Conservation (phyloP, 1,284 basidiomycete species). For the Pseudomicrostroma phylloplanum region DNA sequence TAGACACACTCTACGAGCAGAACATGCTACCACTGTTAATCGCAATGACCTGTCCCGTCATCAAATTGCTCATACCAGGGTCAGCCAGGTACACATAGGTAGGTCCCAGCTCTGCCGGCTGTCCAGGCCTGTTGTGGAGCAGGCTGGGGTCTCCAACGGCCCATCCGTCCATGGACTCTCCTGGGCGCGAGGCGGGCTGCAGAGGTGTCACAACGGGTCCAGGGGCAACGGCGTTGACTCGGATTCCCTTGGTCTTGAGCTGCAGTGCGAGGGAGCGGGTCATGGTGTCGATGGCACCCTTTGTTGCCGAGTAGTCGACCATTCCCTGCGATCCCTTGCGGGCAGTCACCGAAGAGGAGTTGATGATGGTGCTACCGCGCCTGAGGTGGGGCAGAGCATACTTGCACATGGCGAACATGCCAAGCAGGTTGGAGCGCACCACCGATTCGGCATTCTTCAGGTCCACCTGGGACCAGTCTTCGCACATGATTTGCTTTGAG, state of each 20-base stretch:
- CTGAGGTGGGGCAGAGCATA: conserved; percentile 60
- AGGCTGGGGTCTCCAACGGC: conserved; percentile 24
- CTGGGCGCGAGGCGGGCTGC: conserved; percentile 34
- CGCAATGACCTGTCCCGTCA: conserved; percentile 36
- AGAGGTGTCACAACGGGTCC: conserved; percentile 58
- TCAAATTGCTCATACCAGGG: conserved; percentile 29
- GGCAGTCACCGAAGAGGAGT: conserved; percentile 62
- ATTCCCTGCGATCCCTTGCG: conserved; percentile 54
- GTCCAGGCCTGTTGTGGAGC: conserved; percentile 28
- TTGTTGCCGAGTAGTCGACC: conserved; percentile 59
- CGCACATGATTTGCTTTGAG: conserved; percentile 58
- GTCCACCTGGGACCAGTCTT: conserved; percentile 37
- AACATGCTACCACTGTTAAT: conserved; percentile 17
- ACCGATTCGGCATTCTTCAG: conserved; percentile 27
- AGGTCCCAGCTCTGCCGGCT: conserved; percentile 36
- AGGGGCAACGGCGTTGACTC: conserved; percentile 58
- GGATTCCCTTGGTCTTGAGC: conserved; percentile 60
- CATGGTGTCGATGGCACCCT: conserved; percentile 55
- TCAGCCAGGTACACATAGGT: conserved; percentile 36
- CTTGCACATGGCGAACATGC: conserved; percentile 32
- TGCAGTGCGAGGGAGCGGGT: conserved; percentile 59
- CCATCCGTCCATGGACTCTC: conserved; percentile 33
- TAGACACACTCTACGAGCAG: neutral
- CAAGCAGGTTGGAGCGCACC: conserved; percentile 35
- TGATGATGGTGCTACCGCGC: conserved; percentile 61